These are phyloP conservation scores for Malassezia yamatoensis DNA, from an alignment of 1,284 basidiomycete genomes.

Conservation along the genomic window DNA sequence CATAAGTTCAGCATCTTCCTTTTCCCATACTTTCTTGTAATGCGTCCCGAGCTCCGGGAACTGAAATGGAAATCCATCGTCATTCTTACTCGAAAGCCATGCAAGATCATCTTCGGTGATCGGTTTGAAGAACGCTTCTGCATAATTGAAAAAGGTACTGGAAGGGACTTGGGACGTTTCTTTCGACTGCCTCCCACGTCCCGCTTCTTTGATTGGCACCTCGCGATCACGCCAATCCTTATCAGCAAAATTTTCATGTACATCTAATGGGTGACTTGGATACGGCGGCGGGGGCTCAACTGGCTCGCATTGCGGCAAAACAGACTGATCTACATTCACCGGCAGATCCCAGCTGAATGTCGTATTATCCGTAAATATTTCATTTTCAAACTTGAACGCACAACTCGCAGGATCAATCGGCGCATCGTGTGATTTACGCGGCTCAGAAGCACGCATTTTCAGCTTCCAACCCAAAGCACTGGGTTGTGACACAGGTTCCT, in stretches of 20 bases:
- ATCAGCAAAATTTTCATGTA: constrained; percentile 37
- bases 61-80: constrained; percentile 73
- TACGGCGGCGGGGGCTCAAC: constrained; percentile 25
- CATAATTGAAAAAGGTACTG: constrained; percentile 39
- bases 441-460: background rate
- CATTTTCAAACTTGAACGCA: background rate
- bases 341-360: constrained; percentile 17
- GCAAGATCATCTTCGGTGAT: constrained; percentile 46
- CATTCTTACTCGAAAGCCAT: constrained; percentile 51
- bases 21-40: constrained; percentile 79
- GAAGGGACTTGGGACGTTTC: constrained; percentile 41
- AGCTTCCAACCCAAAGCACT: constrained; percentile 7
- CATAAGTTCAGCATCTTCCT: constrained; percentile 58
- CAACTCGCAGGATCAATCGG: background rate
- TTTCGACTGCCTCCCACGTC: constrained; percentile 10
- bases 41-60: constrained; percentile 78
- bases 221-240: constrained; percentile 42
- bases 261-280: constrained; percentile 37
- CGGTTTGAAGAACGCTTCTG: constrained; percentile 45
- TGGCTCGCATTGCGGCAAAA: constrained; percentile 27
- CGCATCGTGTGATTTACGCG: background rate
- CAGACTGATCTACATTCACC: background rate
- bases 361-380: constrained; percentile 11
- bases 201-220: constrained; percentile 5
- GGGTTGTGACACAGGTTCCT: background rate